phyloP scores from a whole-genome alignment of 169 alveolate species.

The Theileria annulata region DNA sequence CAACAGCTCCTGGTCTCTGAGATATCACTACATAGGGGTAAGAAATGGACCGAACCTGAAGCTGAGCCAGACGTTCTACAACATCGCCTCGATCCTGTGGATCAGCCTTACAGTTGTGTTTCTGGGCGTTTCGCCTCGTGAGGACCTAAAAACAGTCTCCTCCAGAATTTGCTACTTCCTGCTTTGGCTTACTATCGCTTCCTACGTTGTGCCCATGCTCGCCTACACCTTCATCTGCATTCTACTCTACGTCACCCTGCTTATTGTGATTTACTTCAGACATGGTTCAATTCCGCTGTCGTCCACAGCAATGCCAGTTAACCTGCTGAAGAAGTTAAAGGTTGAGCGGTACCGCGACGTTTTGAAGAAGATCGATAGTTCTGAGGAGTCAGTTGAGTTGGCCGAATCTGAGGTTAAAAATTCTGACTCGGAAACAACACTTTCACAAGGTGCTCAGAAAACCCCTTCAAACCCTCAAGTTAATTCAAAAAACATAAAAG shows the following conservation, averaged over 20 bases:
- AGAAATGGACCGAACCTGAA: background rate
- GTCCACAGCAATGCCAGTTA: slow-evolving; percentile 32
- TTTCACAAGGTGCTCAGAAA: background rate
- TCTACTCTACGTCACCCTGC: slow-evolving; percentile 22
- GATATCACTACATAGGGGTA: slow-evolving; percentile 9
- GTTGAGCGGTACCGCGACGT: slow-evolving; percentile 61
- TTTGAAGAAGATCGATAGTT: background rate
- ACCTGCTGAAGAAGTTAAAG: slow-evolving; percentile 53
- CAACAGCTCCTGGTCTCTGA: slow-evolving; percentile 42
- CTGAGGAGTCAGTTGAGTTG: background rate
- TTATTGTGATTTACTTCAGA: slow-evolving; percentile 4
- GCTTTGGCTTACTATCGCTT: slow-evolving; percentile 49
- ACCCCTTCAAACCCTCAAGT: background rate
- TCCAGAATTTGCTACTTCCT: slow-evolving; percentile 42
- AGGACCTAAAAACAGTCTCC: slow-evolving; percentile 26
- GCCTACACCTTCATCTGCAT: slow-evolving; percentile 33
- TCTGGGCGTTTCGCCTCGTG: slow-evolving; percentile 30
- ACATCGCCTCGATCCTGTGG: slow-evolving; percentile 35
- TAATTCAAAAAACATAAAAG: background rate
- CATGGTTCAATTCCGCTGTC: slow-evolving; percentile 47
- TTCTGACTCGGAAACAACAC: background rate
- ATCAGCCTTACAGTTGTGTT: slow-evolving; percentile 26
- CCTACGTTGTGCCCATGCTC: slow-evolving; percentile 45
- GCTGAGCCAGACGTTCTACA: slow-evolving; percentile 16
- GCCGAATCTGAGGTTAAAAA: background rate